Percentiles rank a stretch among this genome's conserved stretches.
phyloP scores from a whole-genome alignment of 371 early-diverging fungal genomes.

The Mucor irregularis region DNA sequence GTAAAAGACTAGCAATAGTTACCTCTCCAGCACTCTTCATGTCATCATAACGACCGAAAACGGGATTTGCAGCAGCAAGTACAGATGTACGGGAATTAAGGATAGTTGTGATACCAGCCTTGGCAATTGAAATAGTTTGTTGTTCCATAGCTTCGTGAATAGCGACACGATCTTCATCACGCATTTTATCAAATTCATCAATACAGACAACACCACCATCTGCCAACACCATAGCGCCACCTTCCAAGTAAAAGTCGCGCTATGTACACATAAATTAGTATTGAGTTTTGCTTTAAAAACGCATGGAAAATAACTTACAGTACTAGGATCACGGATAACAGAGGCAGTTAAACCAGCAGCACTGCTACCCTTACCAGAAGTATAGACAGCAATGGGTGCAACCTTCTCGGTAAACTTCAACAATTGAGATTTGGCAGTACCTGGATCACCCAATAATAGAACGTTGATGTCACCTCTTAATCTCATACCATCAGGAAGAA shows the following conservation, averaged over 20 bases:
- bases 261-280: no score
- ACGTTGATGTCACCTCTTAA: constrained; percentile 99
- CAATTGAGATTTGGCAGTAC: constrained; percentile 99
- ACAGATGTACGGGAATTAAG: constrained; percentile 98
- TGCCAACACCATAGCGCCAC: constrained; percentile 99
- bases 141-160: constrained; percentile 99
- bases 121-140: constrained; percentile 99
- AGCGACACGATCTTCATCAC: constrained; percentile 99
- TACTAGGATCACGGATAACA: constrained; percentile 89
- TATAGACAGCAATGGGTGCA: constrained; percentile 97
- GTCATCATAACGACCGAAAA: constrained; percentile 99
- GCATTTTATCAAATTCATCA: constrained; percentile 99
- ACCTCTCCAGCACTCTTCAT: constrained; percentile 92
- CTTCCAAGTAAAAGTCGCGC: constrained; percentile 98
- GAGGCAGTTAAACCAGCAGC: constrained; percentile 99
- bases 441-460: constrained; percentile 99
- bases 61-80: constrained; percentile 99
- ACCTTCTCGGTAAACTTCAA: constrained; percentile 98
- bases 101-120: constrained; percentile 99
- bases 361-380: constrained; percentile 97
- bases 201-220: constrained; percentile 99
- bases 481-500: constrained; percentile 95
- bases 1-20: no score
- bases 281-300: no score
- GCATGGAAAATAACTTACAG: constrained; percentile 59